Percentiles rank a stretch among this genome's conserved stretches.
phyloP scores from a whole-genome alignment of 495 filamentous ascomycete genomes.

The Talaromyces thailandensis region DNA sequence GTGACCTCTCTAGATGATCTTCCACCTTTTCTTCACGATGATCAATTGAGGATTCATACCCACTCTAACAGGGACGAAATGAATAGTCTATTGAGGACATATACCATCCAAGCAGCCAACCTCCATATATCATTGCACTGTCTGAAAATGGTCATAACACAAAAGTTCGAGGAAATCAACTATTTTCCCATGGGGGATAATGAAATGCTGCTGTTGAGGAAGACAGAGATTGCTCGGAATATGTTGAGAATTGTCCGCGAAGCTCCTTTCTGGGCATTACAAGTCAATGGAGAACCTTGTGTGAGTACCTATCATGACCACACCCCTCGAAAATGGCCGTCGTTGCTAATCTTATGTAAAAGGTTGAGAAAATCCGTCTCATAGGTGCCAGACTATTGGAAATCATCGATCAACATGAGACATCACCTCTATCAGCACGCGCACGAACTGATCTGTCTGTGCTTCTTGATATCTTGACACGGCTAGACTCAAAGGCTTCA shows the following conservation, averaged over 20 bases:
- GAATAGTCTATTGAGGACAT: constrained; percentile 6
- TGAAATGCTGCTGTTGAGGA: constrained; percentile 13
- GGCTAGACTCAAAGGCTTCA: constrained; percentile 16
- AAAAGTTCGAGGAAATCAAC: constrained; percentile 18
- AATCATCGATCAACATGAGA: constrained; percentile 19
- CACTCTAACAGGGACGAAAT: constrained; percentile 1
- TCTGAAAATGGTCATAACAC: constrained; percentile 18
- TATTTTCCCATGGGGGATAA: constrained; percentile 7
- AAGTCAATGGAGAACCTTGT: constrained; percentile 17
- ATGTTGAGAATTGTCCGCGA: constrained; percentile 14
- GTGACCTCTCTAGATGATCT: constrained; percentile 14
- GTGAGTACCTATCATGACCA: constrained; percentile 7
- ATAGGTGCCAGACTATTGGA: constrained; percentile 19
- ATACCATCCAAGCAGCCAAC: constrained; percentile 17
- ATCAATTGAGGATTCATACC: constrained; percentile 6
- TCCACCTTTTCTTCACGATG: constrained; percentile 10
- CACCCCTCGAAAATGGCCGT: neutral
- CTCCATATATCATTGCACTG: constrained; percentile 19
- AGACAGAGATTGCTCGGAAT: constrained; percentile 16
- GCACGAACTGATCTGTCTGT: constrained; percentile 15
- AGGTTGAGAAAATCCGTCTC: constrained; percentile 23
- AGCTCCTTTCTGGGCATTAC: constrained; percentile 14
- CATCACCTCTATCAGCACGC: constrained; percentile 11
- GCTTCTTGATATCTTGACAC: constrained; percentile 15
- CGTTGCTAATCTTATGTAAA: constrained; percentile 8